These are phyloP conservation scores for Neonectria coccinea DNA, from an alignment of 2,329 filamentous ascomycete genomes.

Conservation along the genomic window DNA sequence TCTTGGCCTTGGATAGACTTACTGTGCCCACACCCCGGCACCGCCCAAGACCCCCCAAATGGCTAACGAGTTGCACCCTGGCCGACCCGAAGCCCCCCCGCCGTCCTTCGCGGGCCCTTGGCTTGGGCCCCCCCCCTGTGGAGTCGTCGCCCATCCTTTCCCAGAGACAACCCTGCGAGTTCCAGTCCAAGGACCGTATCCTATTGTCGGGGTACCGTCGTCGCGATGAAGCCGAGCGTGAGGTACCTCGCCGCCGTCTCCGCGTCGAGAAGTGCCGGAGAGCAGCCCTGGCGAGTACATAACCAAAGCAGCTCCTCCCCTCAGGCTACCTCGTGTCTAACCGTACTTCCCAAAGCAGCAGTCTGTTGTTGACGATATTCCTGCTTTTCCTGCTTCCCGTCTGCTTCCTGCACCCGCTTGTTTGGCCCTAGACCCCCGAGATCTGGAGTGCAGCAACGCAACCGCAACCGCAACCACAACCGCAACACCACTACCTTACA, in stretches of 20 bases:
- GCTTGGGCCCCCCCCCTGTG: constrained; percentile 32
- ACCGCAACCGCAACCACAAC: constrained; percentile 8
- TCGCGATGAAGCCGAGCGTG: constrained; percentile 24
- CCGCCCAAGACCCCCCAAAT: constrained; percentile 13
- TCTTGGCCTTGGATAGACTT: neutral
- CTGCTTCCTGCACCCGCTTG: constrained; percentile 28
- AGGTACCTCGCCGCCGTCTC: constrained; percentile 36
- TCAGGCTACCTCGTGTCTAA: constrained; percentile 34
- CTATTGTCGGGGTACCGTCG: constrained; percentile 39
- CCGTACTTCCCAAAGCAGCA: constrained; percentile 42
- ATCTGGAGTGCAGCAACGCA: constrained; percentile 28
- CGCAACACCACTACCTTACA: constrained; percentile 9
- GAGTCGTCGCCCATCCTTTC: constrained; percentile 33
- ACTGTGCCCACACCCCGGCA: constrained; percentile 28
- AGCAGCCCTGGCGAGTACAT: constrained; percentile 45
- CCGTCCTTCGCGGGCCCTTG: constrained; percentile 35
- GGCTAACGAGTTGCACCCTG: constrained; percentile 26
- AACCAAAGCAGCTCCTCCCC: constrained; percentile 45
- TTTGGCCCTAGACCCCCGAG: constrained; percentile 24
- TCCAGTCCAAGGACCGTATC: constrained; percentile 37
- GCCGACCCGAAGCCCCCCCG: constrained; percentile 29
- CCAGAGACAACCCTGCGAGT: constrained; percentile 39
- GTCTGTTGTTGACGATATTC: constrained; percentile 39
- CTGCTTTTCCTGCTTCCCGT: constrained; percentile 28
- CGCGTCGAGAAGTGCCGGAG: constrained; percentile 40